A percentile compares a stretch with the other conserved stretches of the same genome.
phyloP scores from a whole-genome alignment of 768 basidiomycete species.

The Amanita thiersii region DNA sequence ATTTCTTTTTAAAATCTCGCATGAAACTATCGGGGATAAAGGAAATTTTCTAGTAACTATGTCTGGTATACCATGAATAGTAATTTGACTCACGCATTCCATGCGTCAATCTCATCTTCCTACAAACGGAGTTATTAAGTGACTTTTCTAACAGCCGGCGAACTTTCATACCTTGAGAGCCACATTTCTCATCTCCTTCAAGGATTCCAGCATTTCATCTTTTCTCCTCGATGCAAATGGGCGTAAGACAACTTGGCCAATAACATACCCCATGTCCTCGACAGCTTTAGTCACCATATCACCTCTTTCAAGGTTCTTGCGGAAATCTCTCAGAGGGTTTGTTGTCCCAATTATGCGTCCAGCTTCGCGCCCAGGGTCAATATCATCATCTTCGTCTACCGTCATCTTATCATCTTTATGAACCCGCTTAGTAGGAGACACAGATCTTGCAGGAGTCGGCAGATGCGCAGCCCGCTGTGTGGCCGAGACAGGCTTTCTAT shows the following conservation, averaged over 20 bases:
- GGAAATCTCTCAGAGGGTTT: slow-evolving; percentile 72
- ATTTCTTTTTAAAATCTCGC: slow-evolving; percentile 46
- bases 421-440: slow-evolving; percentile 16
- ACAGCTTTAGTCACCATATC: slow-evolving; percentile 84
- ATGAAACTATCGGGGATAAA: slow-evolving; percentile 42
- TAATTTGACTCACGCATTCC: slow-evolving; percentile 53
- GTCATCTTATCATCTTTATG: slow-evolving; percentile 9
- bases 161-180: slow-evolving; percentile 47
- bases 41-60: background rate
- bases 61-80: background rate
- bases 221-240: slow-evolving; percentile 67
- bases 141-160: background rate
- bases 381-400: slow-evolving; percentile 19
- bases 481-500: slow-evolving; percentile 8
- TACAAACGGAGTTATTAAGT: slow-evolving; percentile 16
- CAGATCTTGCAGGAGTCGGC: slow-evolving; percentile 32
- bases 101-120: slow-evolving; percentile 79
- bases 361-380: slow-evolving; percentile 48
- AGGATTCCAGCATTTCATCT: slow-evolving; percentile 66
- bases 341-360: slow-evolving; percentile 74
- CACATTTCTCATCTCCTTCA: slow-evolving; percentile 57
- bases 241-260: slow-evolving; percentile 58
- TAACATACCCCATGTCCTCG: slow-evolving; percentile 65
- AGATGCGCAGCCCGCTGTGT: slow-evolving; percentile 15
- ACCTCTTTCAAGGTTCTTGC: slow-evolving; percentile 56